phyloP scores from a whole-genome alignment of 176 grass and related monocot genomes.

The Pontederia paniculata region DNA sequence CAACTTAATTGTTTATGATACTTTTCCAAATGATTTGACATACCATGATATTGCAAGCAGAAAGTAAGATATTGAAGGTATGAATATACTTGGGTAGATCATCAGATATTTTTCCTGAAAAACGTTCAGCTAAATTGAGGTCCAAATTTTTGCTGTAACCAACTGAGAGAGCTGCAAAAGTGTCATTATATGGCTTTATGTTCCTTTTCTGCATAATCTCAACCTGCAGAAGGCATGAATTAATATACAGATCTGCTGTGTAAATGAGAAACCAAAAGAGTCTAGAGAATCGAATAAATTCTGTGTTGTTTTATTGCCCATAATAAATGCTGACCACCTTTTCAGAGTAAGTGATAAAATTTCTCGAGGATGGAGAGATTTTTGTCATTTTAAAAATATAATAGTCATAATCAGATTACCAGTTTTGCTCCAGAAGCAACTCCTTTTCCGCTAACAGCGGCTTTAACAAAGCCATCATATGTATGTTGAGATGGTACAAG shows the following conservation, averaged over 20 bases:
- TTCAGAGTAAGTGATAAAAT: too few species aligned
- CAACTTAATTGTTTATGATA: not conserved
- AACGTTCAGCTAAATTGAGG: slow-evolving; percentile 59
- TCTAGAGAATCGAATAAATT: not conserved
- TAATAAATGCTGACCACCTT: too few species aligned
- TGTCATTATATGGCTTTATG: slow-evolving; percentile 34
- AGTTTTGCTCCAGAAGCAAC: slow-evolving; percentile 47
- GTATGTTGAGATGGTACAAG: slow-evolving; percentile 51
- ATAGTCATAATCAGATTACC: slow-evolving; percentile 28
- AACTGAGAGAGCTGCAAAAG: slow-evolving; percentile 48
- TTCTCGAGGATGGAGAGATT: too few species aligned
- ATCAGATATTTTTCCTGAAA: slow-evolving; percentile 52
- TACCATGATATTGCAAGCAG: slow-evolving; percentile 64
- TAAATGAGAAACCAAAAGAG: not conserved
- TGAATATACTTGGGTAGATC: slow-evolving; percentile 32
- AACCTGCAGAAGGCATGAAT: slow-evolving; percentile 38
- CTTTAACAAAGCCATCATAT: slow-evolving; percentile 69
- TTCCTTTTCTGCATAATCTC: slow-evolving; percentile 48
- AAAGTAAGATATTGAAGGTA: slow-evolving; percentile 54
- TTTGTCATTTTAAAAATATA: too few species aligned
- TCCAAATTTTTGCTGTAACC: slow-evolving; percentile 48
- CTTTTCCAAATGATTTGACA: slow-evolving; percentile 6
- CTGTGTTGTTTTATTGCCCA: too few species aligned
- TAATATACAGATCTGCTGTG: not conserved
- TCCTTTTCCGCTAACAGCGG: slow-evolving; percentile 42